Conservation (phyloP, 164 flowering plant species). For the Macadamia tetraphylla region DNA sequence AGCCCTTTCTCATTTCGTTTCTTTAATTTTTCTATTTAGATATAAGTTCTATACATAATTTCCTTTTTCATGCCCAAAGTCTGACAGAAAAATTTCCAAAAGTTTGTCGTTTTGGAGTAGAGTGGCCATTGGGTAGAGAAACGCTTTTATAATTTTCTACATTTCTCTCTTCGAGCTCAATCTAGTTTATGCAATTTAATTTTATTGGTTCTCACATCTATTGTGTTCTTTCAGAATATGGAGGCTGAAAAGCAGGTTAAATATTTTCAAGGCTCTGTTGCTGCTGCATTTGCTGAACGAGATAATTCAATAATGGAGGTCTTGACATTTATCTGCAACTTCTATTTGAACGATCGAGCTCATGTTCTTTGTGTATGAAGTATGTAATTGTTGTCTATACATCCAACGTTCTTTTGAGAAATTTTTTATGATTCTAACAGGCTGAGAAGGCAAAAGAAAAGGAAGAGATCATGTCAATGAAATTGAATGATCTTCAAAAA, state of each 20-base stretch:
- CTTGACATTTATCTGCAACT: background rate
- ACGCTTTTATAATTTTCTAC: background rate
- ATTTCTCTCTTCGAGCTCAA: background rate
- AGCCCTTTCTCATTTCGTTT: too few species aligned
- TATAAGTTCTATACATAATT: too few species aligned
- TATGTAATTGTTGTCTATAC: background rate
- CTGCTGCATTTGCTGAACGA: slow-evolving; percentile 93
- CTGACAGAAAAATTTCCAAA: too few species aligned
- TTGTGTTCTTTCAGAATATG: slow-evolving; percentile 43
- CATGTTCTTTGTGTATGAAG: background rate
- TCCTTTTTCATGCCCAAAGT: too few species aligned
- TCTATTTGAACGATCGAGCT: slow-evolving; percentile 1
- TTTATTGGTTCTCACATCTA: slow-evolving; percentile 2
- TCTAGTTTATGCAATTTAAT: background rate
- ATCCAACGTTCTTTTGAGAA: slow-evolving; percentile 3
- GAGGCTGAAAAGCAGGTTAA: slow-evolving; percentile 90
- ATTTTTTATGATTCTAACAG: slow-evolving; percentile 33
- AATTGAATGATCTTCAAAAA: slow-evolving; percentile 37
- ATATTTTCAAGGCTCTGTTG: slow-evolving; percentile 88
- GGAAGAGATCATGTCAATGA: slow-evolving; percentile 55
- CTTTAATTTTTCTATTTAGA: too few species aligned
- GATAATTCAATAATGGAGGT: slow-evolving; percentile 93
- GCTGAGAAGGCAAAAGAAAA: slow-evolving; percentile 92
- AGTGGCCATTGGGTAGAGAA: too few species aligned
- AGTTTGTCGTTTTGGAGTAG: too few species aligned